Evolutionary conservation across 2,329 filamentous ascomycete species (phyloP).

Genomic region (Colletotrichum tanaceti): DNA sequence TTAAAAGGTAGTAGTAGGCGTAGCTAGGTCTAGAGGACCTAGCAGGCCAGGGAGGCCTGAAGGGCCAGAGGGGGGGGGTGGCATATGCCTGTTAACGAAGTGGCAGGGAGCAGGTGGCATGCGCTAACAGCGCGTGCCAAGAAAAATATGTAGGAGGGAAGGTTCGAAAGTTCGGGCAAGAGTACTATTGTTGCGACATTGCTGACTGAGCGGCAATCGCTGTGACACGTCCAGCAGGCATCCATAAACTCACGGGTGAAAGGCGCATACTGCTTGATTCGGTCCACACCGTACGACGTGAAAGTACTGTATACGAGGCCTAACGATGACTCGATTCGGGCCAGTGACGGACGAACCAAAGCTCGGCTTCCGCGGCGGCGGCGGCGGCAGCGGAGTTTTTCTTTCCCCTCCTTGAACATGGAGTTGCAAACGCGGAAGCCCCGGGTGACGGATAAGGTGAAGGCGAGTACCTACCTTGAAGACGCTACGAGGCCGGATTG

Average conservation of each 20-base stretch:
- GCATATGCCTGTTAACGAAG: too few relatives aligned
- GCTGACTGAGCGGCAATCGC: slow-evolving; percentile 2
- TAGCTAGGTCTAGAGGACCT: too few relatives aligned
- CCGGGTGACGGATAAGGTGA: slow-evolving; percentile 10
- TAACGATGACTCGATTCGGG: slow-evolving; percentile 19
- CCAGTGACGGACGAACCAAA: slow-evolving; percentile 16
- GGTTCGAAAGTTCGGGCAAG: too few relatives aligned
- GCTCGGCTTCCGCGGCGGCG: slow-evolving; percentile 25
- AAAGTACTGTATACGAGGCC: not conserved
- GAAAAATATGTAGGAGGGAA: too few relatives aligned
- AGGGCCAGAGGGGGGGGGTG: too few relatives aligned
- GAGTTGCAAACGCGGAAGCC: slow-evolving; percentile 19
- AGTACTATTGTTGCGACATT: slow-evolving; percentile 9
- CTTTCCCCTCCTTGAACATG: not conserved
- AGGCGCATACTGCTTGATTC: not conserved
- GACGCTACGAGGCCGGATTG: slow-evolving; percentile 19
- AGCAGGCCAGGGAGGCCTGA: too few relatives aligned
- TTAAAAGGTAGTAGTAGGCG: too few relatives aligned
- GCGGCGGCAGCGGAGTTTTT: slow-evolving; percentile 11
- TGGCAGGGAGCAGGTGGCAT: too few relatives aligned
- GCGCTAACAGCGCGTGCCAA: too few relatives aligned
- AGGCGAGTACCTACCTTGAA: slow-evolving; percentile 18
- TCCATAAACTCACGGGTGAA: not conserved
- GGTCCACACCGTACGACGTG: not conserved
- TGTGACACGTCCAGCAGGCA: slow-evolving; percentile 23